Base-by-base conservation (phyloP, 352 stramenopile species). In the Aphanomyces astaci region DNA sequence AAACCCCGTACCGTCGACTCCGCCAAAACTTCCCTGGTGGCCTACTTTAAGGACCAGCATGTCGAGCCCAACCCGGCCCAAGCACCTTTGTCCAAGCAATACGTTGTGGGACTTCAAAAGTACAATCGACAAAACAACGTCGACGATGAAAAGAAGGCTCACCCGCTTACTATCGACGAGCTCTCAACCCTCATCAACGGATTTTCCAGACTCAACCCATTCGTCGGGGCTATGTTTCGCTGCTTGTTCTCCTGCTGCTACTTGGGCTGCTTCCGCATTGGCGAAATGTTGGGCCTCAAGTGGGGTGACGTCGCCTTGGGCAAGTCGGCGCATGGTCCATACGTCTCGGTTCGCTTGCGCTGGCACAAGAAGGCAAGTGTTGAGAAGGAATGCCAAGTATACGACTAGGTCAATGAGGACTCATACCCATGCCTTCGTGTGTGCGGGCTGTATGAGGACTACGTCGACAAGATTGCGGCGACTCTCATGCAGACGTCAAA, bases 231-330 rank as follows among this genome's bases (percentile, higher is more conserved):
- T n/a, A n/a, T 57, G 49, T 57, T 33, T 19, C 24, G 49, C 19
- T 57, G 24, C 28, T 19, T 57, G 28, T 33, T 57, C 9, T 57
- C 24, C 9, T 33, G 24, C 24, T 33, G 49, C 49, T 57, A 33
- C 49, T 57, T 57, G 24, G 49, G 49, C 28, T 57, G 49, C 49
- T 57, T 57, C 19, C 24, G 49, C 28, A 57, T 57, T 57, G 49
- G 28, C 19, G 49, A 57, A 57, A 57, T 57, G 28, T 57, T 57
- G 28, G 24, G 24, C 15, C 49, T 57, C 28, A 28, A 57, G 49
- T 57, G 49, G 49, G 28, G 28, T 57, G 49, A 57, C 28, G 28
- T 57, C 19, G 28, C 49, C 9, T 15, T 57, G 9, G 49, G 28
- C 24, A 57, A 57, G 24, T 28, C 24, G 17, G 49, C 24, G 49